Conservation (phyloP, 176 grass and related monocot genomes). For the Aegilops umbellulata region DNA sequence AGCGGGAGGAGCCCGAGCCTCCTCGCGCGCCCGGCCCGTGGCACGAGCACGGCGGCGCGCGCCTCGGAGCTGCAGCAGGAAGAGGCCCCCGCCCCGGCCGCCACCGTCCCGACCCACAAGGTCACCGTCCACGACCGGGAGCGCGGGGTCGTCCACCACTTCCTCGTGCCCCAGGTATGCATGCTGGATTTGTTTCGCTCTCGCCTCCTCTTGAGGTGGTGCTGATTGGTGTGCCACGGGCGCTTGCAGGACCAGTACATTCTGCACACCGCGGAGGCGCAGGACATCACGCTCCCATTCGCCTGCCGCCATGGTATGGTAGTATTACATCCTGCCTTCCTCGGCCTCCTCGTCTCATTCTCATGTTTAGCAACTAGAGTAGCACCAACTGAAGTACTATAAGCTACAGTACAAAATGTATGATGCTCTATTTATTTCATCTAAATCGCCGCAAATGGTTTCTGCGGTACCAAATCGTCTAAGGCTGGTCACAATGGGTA, state of each 20-base stretch:
- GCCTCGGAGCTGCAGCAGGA: conserved; percentile 60
- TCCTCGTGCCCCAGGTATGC: conserved; percentile 85
- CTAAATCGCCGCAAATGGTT: no score
- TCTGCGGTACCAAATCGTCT: no score
- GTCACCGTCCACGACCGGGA: conserved; percentile 91
- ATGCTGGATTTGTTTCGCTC: no score
- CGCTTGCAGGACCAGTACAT: conserved; percentile 82
- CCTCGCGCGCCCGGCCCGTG: not conserved
- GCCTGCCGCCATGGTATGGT: conserved; percentile 80
- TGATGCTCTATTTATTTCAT: no score
- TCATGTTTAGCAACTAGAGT: no score
- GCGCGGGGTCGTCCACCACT: conserved; percentile 74
- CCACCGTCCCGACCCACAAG: conserved; percentile 49
- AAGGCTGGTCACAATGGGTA: no score
- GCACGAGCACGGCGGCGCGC: not conserved
- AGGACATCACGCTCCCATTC: conserved; percentile 77
- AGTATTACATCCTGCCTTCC: conserved; percentile 27
- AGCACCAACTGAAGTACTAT: no score
- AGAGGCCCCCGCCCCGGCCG: not conserved
- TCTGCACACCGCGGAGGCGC: conserved; percentile 86
- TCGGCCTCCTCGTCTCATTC: no score
- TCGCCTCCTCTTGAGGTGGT: no score
- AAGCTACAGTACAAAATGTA: no score
- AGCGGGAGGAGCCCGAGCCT: not conserved
- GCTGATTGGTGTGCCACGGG: not conserved